phyloP scores from a whole-genome alignment of 2,329 filamentous ascomycete genomes.

The Colletotrichum sp. region DNA sequence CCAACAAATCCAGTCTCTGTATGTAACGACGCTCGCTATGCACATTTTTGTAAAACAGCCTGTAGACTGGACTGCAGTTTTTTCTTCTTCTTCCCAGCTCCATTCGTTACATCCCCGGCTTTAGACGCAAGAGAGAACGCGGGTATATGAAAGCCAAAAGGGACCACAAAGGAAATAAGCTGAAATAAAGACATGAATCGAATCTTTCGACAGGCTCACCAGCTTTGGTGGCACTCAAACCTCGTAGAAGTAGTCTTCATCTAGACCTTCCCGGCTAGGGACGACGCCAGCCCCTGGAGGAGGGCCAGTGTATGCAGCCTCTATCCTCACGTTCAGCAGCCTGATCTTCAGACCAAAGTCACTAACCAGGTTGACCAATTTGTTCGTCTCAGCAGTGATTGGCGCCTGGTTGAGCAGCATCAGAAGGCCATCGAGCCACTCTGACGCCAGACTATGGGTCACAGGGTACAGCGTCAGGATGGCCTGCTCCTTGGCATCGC shows the following conservation, averaged over 20 bases:
- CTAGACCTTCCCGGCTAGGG: slow-evolving; percentile 82
- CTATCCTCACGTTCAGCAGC: slow-evolving; percentile 87
- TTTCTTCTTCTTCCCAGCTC: not conserved
- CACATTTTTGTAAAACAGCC: not conserved
- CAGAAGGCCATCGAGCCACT: slow-evolving; percentile 94
- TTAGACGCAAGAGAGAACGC: slow-evolving; percentile 3
- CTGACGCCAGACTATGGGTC: slow-evolving; percentile 83
- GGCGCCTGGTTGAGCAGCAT: slow-evolving; percentile 96
- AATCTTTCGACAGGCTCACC: not conserved
- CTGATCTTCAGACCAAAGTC: slow-evolving; percentile 94
- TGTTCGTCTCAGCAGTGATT: slow-evolving; percentile 95
- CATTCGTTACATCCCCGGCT: slow-evolving; percentile 8
- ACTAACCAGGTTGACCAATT: slow-evolving; percentile 82
- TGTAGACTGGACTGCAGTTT: not conserved
- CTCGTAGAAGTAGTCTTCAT: slow-evolving; percentile 95
- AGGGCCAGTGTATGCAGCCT: slow-evolving; percentile 73
- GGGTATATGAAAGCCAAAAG: slow-evolving; percentile 17
- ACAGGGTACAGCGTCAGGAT: slow-evolving; percentile 84
- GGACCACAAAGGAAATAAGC: not conserved
- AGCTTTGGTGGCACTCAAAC: slow-evolving; percentile 45
- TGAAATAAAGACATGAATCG: slow-evolving; percentile 1
- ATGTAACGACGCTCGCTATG: slow-evolving; percentile 14
- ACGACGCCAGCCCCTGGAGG: slow-evolving; percentile 75
- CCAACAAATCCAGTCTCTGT: not conserved
- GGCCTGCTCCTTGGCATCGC: slow-evolving; percentile 66